A percentile compares a stretch with the other conserved stretches of the same genome.
phyloP scores from a whole-genome alignment of 2,329 filamentous ascomycete species.

The Graphilbum ipis-grandicollis region DNA sequence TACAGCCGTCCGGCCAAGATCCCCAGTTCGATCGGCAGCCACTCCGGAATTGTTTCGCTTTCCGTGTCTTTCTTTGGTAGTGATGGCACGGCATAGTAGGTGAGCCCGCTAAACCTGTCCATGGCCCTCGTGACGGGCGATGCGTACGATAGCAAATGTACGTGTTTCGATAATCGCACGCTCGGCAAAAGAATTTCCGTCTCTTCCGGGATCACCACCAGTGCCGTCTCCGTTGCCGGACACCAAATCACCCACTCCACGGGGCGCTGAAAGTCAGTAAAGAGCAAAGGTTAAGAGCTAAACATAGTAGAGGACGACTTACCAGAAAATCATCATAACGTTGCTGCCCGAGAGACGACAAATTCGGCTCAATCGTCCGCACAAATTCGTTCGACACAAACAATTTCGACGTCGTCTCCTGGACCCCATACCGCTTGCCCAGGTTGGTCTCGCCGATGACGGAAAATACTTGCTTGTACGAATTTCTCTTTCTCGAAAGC shows the following conservation, averaged over 20 bases:
- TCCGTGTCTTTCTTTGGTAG: constrained; percentile 19
- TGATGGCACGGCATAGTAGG: constrained; percentile 32
- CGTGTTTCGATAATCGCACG: constrained; percentile 13
- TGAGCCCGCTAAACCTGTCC: constrained; percentile 37
- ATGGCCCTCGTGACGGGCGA: constrained; percentile 43
- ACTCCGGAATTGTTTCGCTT: constrained; percentile 30
- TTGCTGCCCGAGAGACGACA: constrained; percentile 8
- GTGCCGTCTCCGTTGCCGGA: constrained; percentile 22
- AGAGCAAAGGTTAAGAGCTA: constrained; percentile 5
- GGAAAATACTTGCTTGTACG: not conserved
- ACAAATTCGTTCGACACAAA: constrained; percentile 29
- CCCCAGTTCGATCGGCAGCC: constrained; percentile 40
- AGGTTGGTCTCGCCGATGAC: constrained; percentile 1
- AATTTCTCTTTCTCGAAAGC: not conserved
- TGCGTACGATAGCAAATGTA: constrained; percentile 30
- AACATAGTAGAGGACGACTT: no score
- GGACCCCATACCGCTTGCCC: constrained; percentile 1
- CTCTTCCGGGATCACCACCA: constrained; percentile 47
- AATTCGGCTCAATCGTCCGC: constrained; percentile 24
- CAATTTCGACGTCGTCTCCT: constrained; percentile 10
- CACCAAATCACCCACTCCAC: constrained; percentile 48
- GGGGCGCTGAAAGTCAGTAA: constrained; percentile 14
- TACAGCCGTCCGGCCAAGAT: constrained; percentile 45
- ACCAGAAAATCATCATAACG: constrained; percentile 19
- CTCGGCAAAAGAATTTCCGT: constrained; percentile 34